Percentiles rank a stretch among this genome's conserved stretches.
Conservation (phyloP, 2,329 filamentous ascomycete genomes). For the Aspergillus fijiensis region DNA sequence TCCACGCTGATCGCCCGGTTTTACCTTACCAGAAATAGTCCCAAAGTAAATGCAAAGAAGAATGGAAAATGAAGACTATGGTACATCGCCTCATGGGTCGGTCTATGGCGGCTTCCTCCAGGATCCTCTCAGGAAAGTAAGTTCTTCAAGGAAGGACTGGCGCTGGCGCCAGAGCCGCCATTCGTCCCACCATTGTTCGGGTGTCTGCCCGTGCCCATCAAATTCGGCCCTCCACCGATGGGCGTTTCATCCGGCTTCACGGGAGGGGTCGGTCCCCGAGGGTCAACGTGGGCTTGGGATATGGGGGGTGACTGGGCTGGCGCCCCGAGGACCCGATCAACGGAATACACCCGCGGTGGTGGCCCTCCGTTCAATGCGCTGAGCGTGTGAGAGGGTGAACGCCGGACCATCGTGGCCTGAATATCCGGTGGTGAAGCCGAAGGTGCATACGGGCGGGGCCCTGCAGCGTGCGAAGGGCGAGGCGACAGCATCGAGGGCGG, state of each 20-base stretch:
- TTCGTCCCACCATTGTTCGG: conserved; percentile 28
- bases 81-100: conserved; percentile 15
- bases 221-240: conserved; percentile 23
- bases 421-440: conserved; percentile 40
- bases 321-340: conserved; percentile 37
- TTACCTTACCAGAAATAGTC: conserved; percentile 15
- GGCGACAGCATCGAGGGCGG: conserved; percentile 37
- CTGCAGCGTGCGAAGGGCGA: conserved; percentile 32
- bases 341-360: conserved; percentile 38
- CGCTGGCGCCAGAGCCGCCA: conserved; percentile 62
- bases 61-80: conserved; percentile 13
- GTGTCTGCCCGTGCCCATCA: conserved; percentile 30
- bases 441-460: conserved; percentile 35
- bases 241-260: conserved; percentile 32
- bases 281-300: conserved; percentile 35
- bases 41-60: conserved; percentile 4
- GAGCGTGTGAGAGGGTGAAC: conserved; percentile 40
- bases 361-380: conserved; percentile 37
- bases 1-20: conserved; percentile 13
- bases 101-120: conserved; percentile 6
- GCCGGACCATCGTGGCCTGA: conserved; percentile 37
- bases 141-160: conserved; percentile 73
- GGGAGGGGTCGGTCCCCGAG: conserved; percentile 35
- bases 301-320: conserved; percentile 38
- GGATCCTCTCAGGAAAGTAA: conserved; percentile 59